Evolutionary conservation across 1,139 yeast species (phyloP), one percentile per base, ranked within the genome.

Genomic region (Nakaseomyces nivariensis): DNA sequence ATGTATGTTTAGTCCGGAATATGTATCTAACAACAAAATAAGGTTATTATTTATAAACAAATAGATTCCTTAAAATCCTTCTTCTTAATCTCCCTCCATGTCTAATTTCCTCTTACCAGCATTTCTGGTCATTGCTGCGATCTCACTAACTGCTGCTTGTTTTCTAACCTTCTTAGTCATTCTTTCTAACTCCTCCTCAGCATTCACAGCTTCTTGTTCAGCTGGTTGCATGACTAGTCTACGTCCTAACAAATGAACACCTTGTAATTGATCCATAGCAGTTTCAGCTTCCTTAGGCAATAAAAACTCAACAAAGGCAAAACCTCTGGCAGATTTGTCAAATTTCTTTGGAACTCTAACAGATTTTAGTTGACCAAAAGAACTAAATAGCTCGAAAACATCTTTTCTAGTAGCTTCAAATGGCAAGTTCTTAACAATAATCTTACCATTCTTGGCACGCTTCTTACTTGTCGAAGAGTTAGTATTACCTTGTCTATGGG

Each of bases 271-370:
- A 59, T 82, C 82, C 90, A 92, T 85, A n/a, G 97, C 98, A 64
- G 75, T 81, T 65, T 85, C 96, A 1, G 98, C 97, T 68, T 92
- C 99, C 67, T 89, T 87, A 41, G 88, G 76, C 45, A 94, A 73
- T 22, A 85, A 74, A 63, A 85, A 94, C 68, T 92, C 99, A 46
- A 94, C 96, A 67, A 92, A 92, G 0, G 98, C 98, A 72, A 92
- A 92, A 65, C 99, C 99, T 67, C 98, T 81, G 13, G 97, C 95
- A 36, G 90, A 79, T 66, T 85, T 85, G 74, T 92, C 95, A 72
- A 90, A 89, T 67, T 94, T 94, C 77, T 85, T 85, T 31, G 99
- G 99, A 48, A 92, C 92, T 66, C 98, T 83, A 45, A 90, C 96
- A 1, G 97, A 85, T 62, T 90, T 88, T 62, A 92, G 74, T 68